Evolutionary conservation across 129 eudicot species (phyloP).

Genomic region (Chrysanthemum seticuspe): DNA sequence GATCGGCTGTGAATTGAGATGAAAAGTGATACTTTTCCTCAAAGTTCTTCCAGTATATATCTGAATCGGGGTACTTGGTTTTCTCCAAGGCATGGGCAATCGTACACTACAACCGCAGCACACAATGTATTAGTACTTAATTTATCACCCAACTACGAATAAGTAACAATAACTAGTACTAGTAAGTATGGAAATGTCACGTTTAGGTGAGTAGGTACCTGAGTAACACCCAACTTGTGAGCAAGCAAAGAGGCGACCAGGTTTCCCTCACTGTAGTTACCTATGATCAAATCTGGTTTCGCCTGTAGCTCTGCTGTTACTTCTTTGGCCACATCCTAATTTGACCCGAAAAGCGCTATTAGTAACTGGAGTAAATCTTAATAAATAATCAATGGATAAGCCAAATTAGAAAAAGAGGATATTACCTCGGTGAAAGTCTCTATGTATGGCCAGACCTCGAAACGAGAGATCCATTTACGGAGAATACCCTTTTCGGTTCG

Average conservation of each 20-base stretch:
- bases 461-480: constrained; percentile 96
- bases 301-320: constrained; percentile 69
- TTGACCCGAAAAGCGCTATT: no score
- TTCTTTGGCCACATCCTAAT: constrained; percentile 83
- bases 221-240: constrained; percentile 90
- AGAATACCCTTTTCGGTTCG: constrained; percentile 94
- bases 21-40: constrained; percentile 92
- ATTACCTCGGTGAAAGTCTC: constrained; percentile 95
- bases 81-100: constrained; percentile 96
- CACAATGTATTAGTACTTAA: no score
- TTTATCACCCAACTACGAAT: no score
- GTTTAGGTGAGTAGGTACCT: constrained; percentile 33
- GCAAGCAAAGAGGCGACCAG: constrained; percentile 90
- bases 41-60: constrained; percentile 76
- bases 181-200: no score
- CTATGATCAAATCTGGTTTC: constrained; percentile 88
- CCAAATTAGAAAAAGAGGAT: no score
- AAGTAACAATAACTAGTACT: no score
- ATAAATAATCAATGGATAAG: not conserved
- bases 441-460: constrained; percentile 99
- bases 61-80: constrained; percentile 93
- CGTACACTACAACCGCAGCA: constrained; percentile 51
- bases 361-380: no score
- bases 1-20: constrained; percentile 88
- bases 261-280: constrained; percentile 94